Conservation (phyloP, 139 green algal genomes). For the Mychonastes homosphaera region DNA sequence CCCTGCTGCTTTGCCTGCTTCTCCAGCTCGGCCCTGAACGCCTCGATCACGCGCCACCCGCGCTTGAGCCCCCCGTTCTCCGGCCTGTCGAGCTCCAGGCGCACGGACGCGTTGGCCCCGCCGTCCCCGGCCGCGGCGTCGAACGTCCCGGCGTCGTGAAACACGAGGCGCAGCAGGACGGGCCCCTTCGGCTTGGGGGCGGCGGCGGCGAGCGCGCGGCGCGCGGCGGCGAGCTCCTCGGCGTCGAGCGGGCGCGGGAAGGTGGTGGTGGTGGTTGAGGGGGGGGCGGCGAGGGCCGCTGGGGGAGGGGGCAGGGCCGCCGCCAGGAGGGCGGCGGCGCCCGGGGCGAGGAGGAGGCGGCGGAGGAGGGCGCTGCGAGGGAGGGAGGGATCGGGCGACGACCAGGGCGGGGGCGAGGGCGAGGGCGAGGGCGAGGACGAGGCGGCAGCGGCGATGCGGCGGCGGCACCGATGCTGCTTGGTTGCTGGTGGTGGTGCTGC, state of each 20-base stretch:
- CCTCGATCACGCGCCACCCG: constrained; percentile 42
- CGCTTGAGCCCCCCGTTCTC: constrained; percentile 82
- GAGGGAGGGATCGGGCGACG: too few species aligned
- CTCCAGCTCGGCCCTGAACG: constrained; percentile 10
- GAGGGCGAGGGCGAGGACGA: too few species aligned
- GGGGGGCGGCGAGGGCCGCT: too few species aligned
- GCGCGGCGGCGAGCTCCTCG: neutral
- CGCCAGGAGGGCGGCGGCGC: neutral
- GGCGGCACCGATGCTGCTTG: too few species aligned
- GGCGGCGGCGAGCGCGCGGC: neutral
- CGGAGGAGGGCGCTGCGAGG: neutral
- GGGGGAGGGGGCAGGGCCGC: neutral
- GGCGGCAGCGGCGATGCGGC: too few species aligned
- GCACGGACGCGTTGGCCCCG: constrained; percentile 74
- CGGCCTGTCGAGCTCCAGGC: constrained; percentile 69
- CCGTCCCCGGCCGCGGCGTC: constrained; percentile 29
- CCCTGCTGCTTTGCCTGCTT: neutral
- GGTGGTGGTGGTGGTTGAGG: neutral
- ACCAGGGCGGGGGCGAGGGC: too few species aligned
- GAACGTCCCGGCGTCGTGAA: constrained; percentile 80
- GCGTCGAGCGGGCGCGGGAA: too few species aligned
- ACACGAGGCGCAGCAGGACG: constrained; percentile 67
- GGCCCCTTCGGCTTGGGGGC: constrained; percentile 34
- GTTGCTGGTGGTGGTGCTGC: too few species aligned
- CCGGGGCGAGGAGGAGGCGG: neutral